Evolutionary conservation across 345 rosid species (phyloP).

Genomic region (Kandelia obovata): DNA sequence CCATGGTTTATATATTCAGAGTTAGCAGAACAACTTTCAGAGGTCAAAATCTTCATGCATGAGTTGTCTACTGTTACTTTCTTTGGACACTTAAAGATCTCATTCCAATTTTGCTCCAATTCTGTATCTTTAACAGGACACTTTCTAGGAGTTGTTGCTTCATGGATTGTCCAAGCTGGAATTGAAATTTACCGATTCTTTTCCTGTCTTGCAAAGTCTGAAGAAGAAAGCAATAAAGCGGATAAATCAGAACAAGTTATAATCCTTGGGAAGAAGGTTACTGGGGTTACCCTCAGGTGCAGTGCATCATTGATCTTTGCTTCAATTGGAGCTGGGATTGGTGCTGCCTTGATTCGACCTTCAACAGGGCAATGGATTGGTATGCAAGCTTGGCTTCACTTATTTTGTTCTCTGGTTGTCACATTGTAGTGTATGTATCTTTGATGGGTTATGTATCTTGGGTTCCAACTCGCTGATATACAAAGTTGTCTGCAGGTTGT

Average conservation of each 20-base stretch:
- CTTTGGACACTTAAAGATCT: not conserved
- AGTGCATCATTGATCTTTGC: slow-evolving; percentile 81
- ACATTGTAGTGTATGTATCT: not conserved
- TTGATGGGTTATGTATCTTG: not conserved
- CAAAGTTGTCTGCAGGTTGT: slow-evolving; percentile 49
- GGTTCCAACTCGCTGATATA: not conserved
- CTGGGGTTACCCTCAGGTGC: slow-evolving; percentile 60
- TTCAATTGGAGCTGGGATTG: slow-evolving; percentile 87
- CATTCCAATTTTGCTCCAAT: not conserved
- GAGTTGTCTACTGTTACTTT: not conserved
- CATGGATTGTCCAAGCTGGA: slow-evolving; percentile 89
- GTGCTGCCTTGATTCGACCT: slow-evolving; percentile 70
- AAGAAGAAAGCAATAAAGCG: slow-evolving; percentile 36
- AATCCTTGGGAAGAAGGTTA: slow-evolving; percentile 71
- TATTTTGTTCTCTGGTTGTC: not conserved
- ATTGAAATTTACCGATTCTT: slow-evolving; percentile 66
- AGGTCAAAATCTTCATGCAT: slow-evolving; percentile 42
- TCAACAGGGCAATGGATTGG: slow-evolving; percentile 93
- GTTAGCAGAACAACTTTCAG: slow-evolving; percentile 85
- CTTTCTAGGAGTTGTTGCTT: slow-evolving; percentile 69
- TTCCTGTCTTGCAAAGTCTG: slow-evolving; percentile 29
- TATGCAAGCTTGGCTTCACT: slow-evolving; percentile 26
- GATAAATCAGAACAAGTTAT: slow-evolving; percentile 45
- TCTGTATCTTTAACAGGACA: slow-evolving; percentile 52
- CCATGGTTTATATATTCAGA: slow-evolving; percentile 53